Evolutionary conservation across 1,284 basidiomycete genomes (phyloP).

Genomic region (Ganoderma leucocontextum): DNA sequence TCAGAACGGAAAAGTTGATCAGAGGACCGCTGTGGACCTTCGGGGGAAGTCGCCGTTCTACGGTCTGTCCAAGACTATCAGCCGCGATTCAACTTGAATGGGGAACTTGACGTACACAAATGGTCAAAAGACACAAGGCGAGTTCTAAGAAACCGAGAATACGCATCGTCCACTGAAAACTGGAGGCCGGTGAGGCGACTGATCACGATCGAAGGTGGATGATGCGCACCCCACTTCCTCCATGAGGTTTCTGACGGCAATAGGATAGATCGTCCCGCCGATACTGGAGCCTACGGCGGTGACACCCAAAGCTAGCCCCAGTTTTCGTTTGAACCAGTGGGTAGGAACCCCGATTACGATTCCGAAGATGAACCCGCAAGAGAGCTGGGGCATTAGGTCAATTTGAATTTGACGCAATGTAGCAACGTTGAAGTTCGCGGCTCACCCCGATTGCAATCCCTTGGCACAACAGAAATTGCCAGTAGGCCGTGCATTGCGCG

Average conservation of each 20-base stretch:
- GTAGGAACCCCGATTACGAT: conserved; percentile 51
- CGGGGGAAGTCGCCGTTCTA: conserved; percentile 61
- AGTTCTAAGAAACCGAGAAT: conserved; percentile 64
- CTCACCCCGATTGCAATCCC: conserved; percentile 54
- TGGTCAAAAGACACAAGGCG: conserved; percentile 50
- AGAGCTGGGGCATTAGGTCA: conserved; percentile 31
- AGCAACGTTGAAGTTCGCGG: background rate
- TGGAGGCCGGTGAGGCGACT: conserved; percentile 30
- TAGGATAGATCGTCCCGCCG: conserved; percentile 54
- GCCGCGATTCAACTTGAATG: background rate
- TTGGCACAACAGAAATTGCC: conserved; percentile 60
- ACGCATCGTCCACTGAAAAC: conserved; percentile 69
- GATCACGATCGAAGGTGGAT: conserved; percentile 9
- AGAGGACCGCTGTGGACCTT: conserved; percentile 56
- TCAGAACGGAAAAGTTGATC: conserved; percentile 59
- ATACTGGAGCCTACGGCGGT: conserved; percentile 49
- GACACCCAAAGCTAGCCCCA: conserved; percentile 51
- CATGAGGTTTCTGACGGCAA: conserved; percentile 50
- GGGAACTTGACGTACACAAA: conserved; percentile 40
- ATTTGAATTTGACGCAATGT: conserved; percentile 16
- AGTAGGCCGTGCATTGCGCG: conserved; percentile 59
- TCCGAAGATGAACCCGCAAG: conserved; percentile 52
- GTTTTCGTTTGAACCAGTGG: conserved; percentile 57
- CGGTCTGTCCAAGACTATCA: conserved; percentile 41
- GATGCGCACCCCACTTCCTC: conserved; percentile 42